A percentile compares a stretch with the other conserved stretches of the same genome.
Conservation (phyloP, 1,139 yeast genomes). For the Suzukiozyma palmioleophila region DNA sequence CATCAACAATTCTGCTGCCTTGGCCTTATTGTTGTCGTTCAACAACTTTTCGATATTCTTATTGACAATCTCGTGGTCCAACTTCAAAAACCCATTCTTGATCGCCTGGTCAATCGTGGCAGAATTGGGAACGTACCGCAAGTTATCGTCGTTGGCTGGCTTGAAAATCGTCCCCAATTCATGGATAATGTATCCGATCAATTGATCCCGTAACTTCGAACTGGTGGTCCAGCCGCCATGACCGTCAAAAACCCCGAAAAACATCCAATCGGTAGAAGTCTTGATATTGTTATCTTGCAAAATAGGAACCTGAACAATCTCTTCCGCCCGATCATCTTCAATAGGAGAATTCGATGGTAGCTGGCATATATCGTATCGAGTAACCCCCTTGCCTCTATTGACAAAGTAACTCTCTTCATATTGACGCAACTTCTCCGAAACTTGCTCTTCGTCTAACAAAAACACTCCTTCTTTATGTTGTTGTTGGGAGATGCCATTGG, state of each 20-base stretch:
- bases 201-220: slow-evolving; percentile 72
- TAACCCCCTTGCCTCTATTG: slow-evolving; percentile 83
- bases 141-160: slow-evolving; percentile 47
- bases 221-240: slow-evolving; percentile 97
- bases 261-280: slow-evolving; percentile 80
- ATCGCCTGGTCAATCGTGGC: slow-evolving; percentile 78
- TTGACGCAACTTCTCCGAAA: slow-evolving; percentile 62
- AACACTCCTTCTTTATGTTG: slow-evolving; percentile 42
- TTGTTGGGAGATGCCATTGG: slow-evolving; percentile 38
- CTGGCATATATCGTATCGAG: slow-evolving; percentile 88
- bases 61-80: slow-evolving; percentile 85
- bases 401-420: slow-evolving; percentile 78
- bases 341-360: slow-evolving; percentile 89
- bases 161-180: slow-evolving; percentile 70
- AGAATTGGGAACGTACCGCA: slow-evolving; percentile 55
- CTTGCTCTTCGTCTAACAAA: slow-evolving; percentile 69
- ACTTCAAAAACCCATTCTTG: slow-evolving; percentile 69
- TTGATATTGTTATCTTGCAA: slow-evolving; percentile 48
- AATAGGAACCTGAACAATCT: slow-evolving; percentile 76
- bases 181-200: slow-evolving; percentile 70
- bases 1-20: slow-evolving; percentile 72
- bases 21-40: slow-evolving; percentile 52
- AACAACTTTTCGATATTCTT: slow-evolving; percentile 68
- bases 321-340: slow-evolving; percentile 90
- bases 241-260: slow-evolving; percentile 95